Conservation (phyloP, 2,329 filamentous ascomycete genomes). For the Paracoccidioides lutzii region DNA sequence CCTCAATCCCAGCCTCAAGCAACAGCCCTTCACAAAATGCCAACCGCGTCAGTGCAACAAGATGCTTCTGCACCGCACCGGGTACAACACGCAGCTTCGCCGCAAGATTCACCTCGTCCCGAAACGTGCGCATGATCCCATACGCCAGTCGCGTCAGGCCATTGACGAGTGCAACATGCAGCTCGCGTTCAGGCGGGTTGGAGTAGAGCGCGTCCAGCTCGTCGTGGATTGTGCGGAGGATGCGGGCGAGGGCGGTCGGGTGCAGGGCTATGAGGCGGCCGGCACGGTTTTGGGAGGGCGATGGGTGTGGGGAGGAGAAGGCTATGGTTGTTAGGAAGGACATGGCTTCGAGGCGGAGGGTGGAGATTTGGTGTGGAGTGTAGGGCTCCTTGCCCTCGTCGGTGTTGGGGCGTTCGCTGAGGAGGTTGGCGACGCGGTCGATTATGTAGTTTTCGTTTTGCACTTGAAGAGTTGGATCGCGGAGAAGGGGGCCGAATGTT, state of each 20-base stretch:
- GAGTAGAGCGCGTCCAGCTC: constrained; percentile 52
- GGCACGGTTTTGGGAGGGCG: constrained; percentile 49
- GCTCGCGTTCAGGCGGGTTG: constrained; percentile 31
- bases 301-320: constrained; percentile 35
- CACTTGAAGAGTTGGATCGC: constrained; percentile 26
- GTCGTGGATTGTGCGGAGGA: constrained; percentile 64
- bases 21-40: constrained; percentile 72
- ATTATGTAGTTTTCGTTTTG: constrained; percentile 38
- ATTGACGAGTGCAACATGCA: constrained; percentile 44
- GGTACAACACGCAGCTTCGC: constrained; percentile 57
- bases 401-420: constrained; percentile 40
- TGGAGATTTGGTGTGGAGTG: constrained; percentile 23
- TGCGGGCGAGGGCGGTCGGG: constrained; percentile 55
- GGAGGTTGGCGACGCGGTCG: constrained; percentile 44
- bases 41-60: constrained; percentile 68
- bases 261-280: constrained; percentile 54
- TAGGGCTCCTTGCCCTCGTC: constrained; percentile 33
- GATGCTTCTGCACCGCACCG: constrained; percentile 67
- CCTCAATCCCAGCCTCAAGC: constrained; percentile 62
- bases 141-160: constrained; percentile 48
- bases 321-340: constrained; percentile 30
- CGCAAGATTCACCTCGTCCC: constrained; percentile 52
- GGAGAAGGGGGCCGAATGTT: constrained; percentile 43
- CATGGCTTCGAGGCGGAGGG: constrained; percentile 34
- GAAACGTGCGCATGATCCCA: constrained; percentile 47